Percentiles rank a stretch among this genome's conserved stretches.
These are phyloP conservation scores for Chrysanthemum lavandulifolium DNA, from an alignment of 129 eudicot species.

Conservation along the genomic window DNA sequence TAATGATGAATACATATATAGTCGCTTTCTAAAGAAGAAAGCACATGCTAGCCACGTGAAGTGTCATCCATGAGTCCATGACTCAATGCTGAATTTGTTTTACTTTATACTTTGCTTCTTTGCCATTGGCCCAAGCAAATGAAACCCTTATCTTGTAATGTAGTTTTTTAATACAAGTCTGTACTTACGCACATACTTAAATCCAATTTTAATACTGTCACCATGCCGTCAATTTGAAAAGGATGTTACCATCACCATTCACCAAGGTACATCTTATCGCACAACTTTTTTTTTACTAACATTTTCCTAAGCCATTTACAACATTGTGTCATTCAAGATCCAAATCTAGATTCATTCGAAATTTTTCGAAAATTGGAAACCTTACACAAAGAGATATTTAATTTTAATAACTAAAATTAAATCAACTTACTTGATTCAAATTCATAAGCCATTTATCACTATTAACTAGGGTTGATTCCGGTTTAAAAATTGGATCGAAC, in stretches of 20 bases:
- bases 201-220: constrained; percentile 6
- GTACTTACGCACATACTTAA: constrained; percentile 11
- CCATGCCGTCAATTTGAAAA: constrained; percentile 12
- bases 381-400: no score
- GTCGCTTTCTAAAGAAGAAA: constrained; percentile 32
- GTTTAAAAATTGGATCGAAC: no score
- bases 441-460: not conserved
- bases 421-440: not conserved
- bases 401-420: not conserved
- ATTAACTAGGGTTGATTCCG: no score
- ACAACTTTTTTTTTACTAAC: not conserved
- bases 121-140: constrained; percentile 26
- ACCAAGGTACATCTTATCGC: constrained; percentile 2
- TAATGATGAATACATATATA: not conserved
- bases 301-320: not conserved
- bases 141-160: constrained; percentile 11
- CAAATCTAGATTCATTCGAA: not conserved
- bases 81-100: constrained; percentile 11
- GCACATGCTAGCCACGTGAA: constrained; percentile 32
- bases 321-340: not conserved
- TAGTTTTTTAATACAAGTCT: constrained; percentile 1
- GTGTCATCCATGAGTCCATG: not conserved
- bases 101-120: constrained; percentile 22
- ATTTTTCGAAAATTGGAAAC: not conserved
- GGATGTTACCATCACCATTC: constrained; percentile 13